A percentile compares a stretch with the other conserved stretches of the same genome.
phyloP scores from a whole-genome alignment of 352 stramenopile species.

The Globisporangium megalacanthum region DNA sequence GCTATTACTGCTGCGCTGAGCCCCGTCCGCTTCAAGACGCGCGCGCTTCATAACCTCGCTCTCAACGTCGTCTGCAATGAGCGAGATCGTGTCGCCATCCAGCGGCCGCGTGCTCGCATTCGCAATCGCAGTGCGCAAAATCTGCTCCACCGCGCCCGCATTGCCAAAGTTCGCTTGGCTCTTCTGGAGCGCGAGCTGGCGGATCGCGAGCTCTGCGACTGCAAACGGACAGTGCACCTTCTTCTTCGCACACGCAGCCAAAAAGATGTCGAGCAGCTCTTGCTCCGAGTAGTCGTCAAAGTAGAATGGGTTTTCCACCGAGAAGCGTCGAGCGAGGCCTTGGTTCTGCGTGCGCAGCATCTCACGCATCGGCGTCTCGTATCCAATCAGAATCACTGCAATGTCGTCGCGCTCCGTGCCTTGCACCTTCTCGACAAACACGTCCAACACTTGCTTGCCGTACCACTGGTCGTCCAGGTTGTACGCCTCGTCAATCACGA shows the following conservation, averaged over 20 bases:
- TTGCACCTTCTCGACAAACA: constrained; percentile 91
- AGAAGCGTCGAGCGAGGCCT: constrained; percentile 84
- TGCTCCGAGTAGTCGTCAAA: constrained; percentile 91
- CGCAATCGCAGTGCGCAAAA: constrained; percentile 73
- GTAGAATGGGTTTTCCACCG: constrained; percentile 81
- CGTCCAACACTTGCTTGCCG: constrained; percentile 77
- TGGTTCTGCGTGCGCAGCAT: constrained; percentile 89
- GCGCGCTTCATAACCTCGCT: constrained; percentile 28
- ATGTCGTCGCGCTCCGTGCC: constrained; percentile 85
- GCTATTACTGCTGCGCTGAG: neutral
- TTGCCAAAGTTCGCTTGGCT: constrained; percentile 88
- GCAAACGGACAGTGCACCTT: constrained; percentile 45
- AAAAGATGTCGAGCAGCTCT: constrained; percentile 76
- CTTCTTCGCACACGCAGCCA: constrained; percentile 42
- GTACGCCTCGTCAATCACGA: constrained; percentile 94
- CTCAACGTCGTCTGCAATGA: constrained; percentile 55
- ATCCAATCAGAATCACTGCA: constrained; percentile 90
- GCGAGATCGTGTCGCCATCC: constrained; percentile 26
- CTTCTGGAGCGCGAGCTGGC: constrained; percentile 62
- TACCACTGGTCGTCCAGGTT: constrained; percentile 71
- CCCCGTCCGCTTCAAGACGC: constrained; percentile 3
- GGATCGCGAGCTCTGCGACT: constrained; percentile 44
- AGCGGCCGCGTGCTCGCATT: constrained; percentile 49
- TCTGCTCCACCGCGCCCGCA: constrained; percentile 77
- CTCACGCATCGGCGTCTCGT: constrained; percentile 86